Evolutionary conservation across 2,329 filamentous ascomycete genomes (phyloP), one percentile per base, ranked within the genome.

Genomic region (Arachnopeziza araneosa): DNA sequence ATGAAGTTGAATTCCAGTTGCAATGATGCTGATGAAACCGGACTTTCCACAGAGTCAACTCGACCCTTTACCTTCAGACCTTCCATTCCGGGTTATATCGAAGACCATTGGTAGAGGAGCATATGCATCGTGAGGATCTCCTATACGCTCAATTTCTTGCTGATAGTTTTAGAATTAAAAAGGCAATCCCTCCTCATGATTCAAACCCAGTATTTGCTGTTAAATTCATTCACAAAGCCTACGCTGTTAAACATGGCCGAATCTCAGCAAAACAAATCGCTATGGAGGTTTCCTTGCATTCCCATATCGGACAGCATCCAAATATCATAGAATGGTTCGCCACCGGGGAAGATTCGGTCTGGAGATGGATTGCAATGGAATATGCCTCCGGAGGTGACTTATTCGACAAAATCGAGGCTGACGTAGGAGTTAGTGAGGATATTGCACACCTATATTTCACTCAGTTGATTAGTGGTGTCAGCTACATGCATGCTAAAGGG

Each of bases 321-420:
- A 96, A 99, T 74, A 89, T 99, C 66, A 97, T 99, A 69, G 88
- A 91, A 71, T 97, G 91, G 82, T 92, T 96, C 68, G 87, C 89
- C 50, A 89, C 88, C 1, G 93, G 92, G 58, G 91, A 97, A 74
- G 93, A 99, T 72, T 71, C 80, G 0, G 77, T 87, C 21, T 99
- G 95, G 93, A 85, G 90, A 68, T 99, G 95, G 95, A 96, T 99
- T 68, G 93, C 93, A 49, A 97, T 99, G 92, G 95, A 99, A 75
- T 88, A 91, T 67, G 95, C 95, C 52, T 91, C 96, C 69, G 95
- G 95, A 50, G 95, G 95, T 12, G 95, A 99, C 73, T 81, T 99
- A 8, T 99, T 99, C 74, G 95, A 99, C 84, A 99, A 99, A 79
- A 98, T 99, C 68, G 96, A 99, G 77, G 93, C 95, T 21, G 95